These are phyloP conservation scores for Chromera velia DNA, from an alignment of 73 alveolate species.

Conservation along the genomic window DNA sequence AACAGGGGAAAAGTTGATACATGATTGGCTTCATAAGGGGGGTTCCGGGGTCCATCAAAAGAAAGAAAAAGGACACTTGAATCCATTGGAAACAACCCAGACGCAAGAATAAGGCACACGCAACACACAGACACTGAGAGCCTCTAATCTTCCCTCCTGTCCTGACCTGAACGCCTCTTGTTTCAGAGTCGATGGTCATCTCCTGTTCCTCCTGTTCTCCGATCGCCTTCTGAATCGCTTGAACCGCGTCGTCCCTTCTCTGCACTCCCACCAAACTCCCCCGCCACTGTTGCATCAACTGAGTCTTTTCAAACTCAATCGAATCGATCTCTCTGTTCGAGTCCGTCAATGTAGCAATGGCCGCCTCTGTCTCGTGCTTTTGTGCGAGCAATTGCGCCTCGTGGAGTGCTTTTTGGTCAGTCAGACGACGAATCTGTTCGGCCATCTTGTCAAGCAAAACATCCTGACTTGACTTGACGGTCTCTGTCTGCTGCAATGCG, in stretches of 20 bases:
- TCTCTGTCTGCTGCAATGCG: constrained; percentile 72
- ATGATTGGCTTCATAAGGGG: too few species aligned
- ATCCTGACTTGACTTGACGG: constrained; percentile 58
- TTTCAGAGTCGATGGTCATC: constrained; percentile 21
- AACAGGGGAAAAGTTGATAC: too few species aligned
- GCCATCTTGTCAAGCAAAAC: constrained; percentile 63
- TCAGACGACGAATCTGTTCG: constrained; percentile 61
- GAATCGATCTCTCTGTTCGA: constrained; percentile 67
- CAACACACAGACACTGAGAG: too few species aligned
- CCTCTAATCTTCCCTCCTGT: too few species aligned
- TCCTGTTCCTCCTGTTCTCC: constrained; percentile 56
- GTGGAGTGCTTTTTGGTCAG: constrained; percentile 54
- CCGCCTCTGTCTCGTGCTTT: constrained; percentile 72
- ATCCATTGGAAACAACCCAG: too few species aligned
- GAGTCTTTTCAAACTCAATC: constrained; percentile 57
- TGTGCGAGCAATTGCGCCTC: constrained; percentile 62
- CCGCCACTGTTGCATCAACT: constrained; percentile 48
- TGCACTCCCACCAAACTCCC: constrained; percentile 60
- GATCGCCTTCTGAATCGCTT: constrained; percentile 55
- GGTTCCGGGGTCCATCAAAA: too few species aligned
- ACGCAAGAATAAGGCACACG: too few species aligned
- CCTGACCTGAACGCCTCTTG: not conserved
- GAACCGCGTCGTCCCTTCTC: constrained; percentile 60
- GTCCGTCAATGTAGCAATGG: constrained; percentile 72
- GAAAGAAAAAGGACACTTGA: too few species aligned